Base-by-base conservation (phyloP, 1,139 yeast genomes). In the Yamadazyma sp. region DNA sequence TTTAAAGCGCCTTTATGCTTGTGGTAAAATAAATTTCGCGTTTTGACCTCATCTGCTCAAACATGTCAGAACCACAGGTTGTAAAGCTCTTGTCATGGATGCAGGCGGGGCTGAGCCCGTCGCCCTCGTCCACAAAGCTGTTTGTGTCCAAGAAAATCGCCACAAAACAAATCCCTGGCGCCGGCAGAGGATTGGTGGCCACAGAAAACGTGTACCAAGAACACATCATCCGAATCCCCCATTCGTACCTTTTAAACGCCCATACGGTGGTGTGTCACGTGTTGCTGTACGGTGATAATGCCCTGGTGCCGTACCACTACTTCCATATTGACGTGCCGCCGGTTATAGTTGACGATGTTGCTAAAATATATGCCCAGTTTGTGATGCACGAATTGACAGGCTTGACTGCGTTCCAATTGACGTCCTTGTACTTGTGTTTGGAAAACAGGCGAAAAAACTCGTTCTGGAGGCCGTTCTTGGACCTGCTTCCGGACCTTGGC, bases 111-210 rank as follows among this genome's bases (percentile, higher is more conserved):
- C 21, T 21, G 6, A 4, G 4, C 10, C 4, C 23, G 3, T 16
- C 31, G 16, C 11, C 5, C 20, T 15, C 20, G n/a, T 16, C 20
- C 29, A 14, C n/a, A 10, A 13, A 6, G 3, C 11, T 15, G 5
- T 29, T 29, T n/a, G 12, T 29, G 11, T 29, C 31, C 15, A 6
- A 15, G 10, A 29, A 29, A 17, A 17, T 29, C 14, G n/a, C 23
- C 4, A 18, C 23, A 3, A 29, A 29, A n/a, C 22, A 11, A 11
- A 9, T 29, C 10, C 23, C 23, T 3, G 35, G 14, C 9, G 71
- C 78, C 26, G 95, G 95, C 21, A 71, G 90, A 58, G 87, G 89
- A 46, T 70, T 87, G 24, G 64, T 70, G 31, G 76, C 80, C 4
- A 44, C 41, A 0, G 56, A 56, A 0, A 34, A 39, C 4, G 54